Base-by-base conservation (phyloP, 2,329 filamentous ascomycete species). In the Xylaria sp. region DNA sequence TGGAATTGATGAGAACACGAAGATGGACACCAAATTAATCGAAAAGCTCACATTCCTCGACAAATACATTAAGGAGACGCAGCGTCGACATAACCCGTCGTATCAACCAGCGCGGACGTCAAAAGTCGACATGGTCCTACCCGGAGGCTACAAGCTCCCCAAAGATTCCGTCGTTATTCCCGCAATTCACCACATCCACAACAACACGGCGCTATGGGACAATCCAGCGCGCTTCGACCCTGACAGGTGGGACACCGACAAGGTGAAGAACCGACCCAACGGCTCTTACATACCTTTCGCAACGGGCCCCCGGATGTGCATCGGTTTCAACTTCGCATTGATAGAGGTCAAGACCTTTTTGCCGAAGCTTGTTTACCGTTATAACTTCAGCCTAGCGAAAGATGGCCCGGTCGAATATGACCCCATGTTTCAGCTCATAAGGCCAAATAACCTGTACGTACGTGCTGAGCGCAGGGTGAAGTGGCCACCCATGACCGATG, bases 261-360 rank as follows among this genome's bases (percentile, higher is more conserved):
- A 81, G 13, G 86, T 87, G 63, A 87, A 86, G 79, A 83, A 82
- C 71, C 76, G 83, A 1, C 86, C 84, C 54, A 63, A 51, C 36
- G 83, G 81, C 1, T 79, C 84, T 0, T 90, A 90, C 72, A 80
- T 86, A 3, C 89, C 89, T 0, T 91, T 90, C 70, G 88, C 85
- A 0, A 79, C 83, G 0, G 89, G 89, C 0, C 84, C 81, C 0
- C 80, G 89, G 1, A 84, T 84, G 79, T 90, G 89, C 69, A 87
- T 90, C 64, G 89, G 88, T 0, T 90, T 89, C 82, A 90, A 89
- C 77, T 89, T 90, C 76, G 88, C 88, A 0, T 79, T 90, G 6
- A 83, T 85, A 67, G 87, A 90, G 76, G 81, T 89, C 67, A 89
- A 89, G 79, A 81, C 89, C 4, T 84, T 88, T 72, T 46, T 90